A percentile compares a stretch with the other conserved stretches of the same genome.
These are phyloP conservation scores for Maudiozyma turicensis DNA, from an alignment of 805 yeast genomes.

Conservation along the genomic window DNA sequence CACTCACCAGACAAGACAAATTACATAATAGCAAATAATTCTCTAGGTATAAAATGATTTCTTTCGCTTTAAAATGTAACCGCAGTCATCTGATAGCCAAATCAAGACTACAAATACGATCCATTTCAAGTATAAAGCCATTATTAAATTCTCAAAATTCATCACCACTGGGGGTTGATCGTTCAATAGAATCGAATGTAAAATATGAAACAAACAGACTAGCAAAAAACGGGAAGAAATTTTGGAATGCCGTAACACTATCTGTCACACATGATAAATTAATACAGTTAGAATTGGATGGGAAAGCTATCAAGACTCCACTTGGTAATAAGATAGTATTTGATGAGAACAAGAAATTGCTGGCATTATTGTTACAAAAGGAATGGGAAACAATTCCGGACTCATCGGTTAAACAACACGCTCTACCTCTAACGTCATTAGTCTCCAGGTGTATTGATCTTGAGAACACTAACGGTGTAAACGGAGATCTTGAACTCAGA, in stretches of 20 bases:
- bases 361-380: constrained; percentile 70
- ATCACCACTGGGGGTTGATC: constrained; percentile 22
- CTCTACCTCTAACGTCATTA: constrained; percentile 80
- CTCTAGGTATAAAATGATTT: background rate
- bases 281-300: constrained; percentile 56
- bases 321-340: constrained; percentile 60
- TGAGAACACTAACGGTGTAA: constrained; percentile 30
- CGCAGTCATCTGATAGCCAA: background rate
- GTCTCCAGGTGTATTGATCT: constrained; percentile 83
- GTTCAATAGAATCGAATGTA: constrained; percentile 42
- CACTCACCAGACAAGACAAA: no score
- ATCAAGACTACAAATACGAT: background rate
- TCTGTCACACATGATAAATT: constrained; percentile 27
- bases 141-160: background rate
- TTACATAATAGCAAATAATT: no score
- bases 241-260: constrained; percentile 66
- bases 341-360: constrained; percentile 45
- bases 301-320: constrained; percentile 75
- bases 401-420: constrained; percentile 51
- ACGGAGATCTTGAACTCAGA: constrained; percentile 33
- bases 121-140: background rate
- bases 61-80: background rate
- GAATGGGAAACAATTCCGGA: constrained; percentile 79
- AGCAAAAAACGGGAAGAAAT: constrained; percentile 57
- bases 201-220: constrained; percentile 58